phyloP scores from a whole-genome alignment of 257 asterid species.

The Linderniella brevidens region DNA sequence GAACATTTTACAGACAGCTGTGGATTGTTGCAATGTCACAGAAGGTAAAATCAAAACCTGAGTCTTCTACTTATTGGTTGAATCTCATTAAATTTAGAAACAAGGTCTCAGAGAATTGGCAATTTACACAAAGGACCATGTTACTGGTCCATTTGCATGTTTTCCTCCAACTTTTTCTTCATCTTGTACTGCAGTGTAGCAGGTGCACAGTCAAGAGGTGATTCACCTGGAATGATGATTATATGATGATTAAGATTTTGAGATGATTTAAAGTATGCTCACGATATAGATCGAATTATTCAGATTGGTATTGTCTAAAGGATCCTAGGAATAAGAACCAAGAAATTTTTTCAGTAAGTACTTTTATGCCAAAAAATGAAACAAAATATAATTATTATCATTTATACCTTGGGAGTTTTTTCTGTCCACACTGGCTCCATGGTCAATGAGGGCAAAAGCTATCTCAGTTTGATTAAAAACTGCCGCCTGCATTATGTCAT shows the following conservation, averaged over 20 bases:
- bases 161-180: constrained; percentile 65
- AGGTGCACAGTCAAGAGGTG: constrained; percentile 94
- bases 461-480: constrained; percentile 89
- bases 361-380: not conserved
- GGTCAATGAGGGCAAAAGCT: constrained; percentile 82
- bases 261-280: too few species aligned
- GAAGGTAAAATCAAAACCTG: too few species aligned
- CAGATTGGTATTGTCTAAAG: not conserved
- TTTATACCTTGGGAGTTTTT: constrained; percentile 75
- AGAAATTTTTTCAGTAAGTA: too few species aligned
- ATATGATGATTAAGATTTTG: constrained; percentile 9
- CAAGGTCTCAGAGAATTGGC: constrained; percentile 8
- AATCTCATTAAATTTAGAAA: constrained; percentile 9
- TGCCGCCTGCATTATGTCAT: constrained; percentile 52
- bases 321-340: constrained; percentile 3
- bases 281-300: too few species aligned
- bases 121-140: constrained; percentile 9
- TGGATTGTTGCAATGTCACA: too few species aligned
- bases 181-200: constrained; percentile 86
- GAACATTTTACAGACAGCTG: too few species aligned
- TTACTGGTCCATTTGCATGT: constrained; percentile 12
- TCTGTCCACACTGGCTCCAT: constrained; percentile 56
- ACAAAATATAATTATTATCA: constrained; percentile 6
- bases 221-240: constrained; percentile 54
- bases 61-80: not conserved